Percentiles rank a stretch among this genome's conserved stretches.
Evolutionary conservation across 2,329 filamentous ascomycete genomes (phyloP).

Genomic region (Chaetomium sp.): DNA sequence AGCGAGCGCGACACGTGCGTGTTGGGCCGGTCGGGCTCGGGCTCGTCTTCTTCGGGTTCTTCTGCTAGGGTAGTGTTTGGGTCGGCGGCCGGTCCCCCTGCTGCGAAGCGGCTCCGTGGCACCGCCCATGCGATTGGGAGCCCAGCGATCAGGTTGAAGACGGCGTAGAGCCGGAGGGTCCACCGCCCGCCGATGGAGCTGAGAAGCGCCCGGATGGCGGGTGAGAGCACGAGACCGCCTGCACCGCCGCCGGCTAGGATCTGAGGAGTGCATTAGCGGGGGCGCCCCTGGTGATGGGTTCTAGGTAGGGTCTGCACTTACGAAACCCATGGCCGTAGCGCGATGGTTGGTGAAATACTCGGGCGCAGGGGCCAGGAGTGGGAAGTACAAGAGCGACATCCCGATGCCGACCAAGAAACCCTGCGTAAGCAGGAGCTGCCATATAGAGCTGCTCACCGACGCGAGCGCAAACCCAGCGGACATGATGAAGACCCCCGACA

Average conservation of each 20-base stretch:
- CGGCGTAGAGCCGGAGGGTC: conserved; percentile 46
- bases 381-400: conserved; percentile 49
- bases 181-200: conserved; percentile 47
- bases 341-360: conserved; percentile 53
- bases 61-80: no score
- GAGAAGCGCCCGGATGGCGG: conserved; percentile 46
- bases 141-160: conserved; percentile 43
- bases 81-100: conserved; percentile 33
- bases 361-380: conserved; percentile 49
- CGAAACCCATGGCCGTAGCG: conserved; percentile 50
- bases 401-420: conserved; percentile 48
- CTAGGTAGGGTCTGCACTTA: conserved; percentile 31
- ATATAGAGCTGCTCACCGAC: conserved; percentile 41
- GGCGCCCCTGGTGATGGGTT: background rate
- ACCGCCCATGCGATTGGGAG: conserved; percentile 46
- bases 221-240: conserved; percentile 48
- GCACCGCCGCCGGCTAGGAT: conserved; percentile 47
- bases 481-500: conserved; percentile 46
- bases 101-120: conserved; percentile 45
- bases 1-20: conserved; percentile 45
- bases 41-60: conserved; percentile 22
- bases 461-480: conserved; percentile 48
- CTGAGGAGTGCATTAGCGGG: conserved; percentile 11
- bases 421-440: conserved; percentile 49
- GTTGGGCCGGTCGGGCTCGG: conserved; percentile 27